phyloP scores from a whole-genome alignment of 306 rosid species.

The Cucurbita moschata region DNA sequence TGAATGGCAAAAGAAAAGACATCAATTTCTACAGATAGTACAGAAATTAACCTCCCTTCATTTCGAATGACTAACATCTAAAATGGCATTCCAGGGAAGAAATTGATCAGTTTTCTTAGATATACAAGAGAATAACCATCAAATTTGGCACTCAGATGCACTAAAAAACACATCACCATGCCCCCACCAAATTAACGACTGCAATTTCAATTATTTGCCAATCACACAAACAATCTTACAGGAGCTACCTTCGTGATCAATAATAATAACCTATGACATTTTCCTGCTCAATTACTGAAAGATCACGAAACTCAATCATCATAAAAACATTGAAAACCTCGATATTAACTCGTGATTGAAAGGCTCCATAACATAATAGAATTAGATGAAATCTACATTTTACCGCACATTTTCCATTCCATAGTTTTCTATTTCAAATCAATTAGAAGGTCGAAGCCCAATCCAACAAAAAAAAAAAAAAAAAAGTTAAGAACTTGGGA shows the following conservation, averaged over 20 bases:
- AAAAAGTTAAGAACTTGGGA: background rate
- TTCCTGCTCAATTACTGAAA: background rate
- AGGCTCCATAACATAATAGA: background rate
- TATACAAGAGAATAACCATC: background rate
- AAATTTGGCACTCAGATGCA: background rate
- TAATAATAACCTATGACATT: background rate
- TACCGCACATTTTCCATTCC: background rate
- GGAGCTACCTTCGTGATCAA: background rate
- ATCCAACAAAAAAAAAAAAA: background rate
- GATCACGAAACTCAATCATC: background rate
- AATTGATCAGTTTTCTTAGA: no score
- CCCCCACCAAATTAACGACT: background rate
- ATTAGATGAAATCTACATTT: background rate
- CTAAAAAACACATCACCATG: background rate
- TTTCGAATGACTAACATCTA: background rate
- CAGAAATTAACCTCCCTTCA: no score
- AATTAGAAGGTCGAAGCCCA: background rate
- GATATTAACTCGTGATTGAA: background rate
- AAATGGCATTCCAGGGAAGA: background rate
- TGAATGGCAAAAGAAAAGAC: background rate
- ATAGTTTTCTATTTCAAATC: background rate
- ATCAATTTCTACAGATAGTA: background rate
- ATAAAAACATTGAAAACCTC: background rate
- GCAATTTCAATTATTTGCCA: background rate
- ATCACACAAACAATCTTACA: background rate